phyloP scores from a whole-genome alignment of 2,329 filamentous ascomycete species.

The Fusarium circinatum region DNA sequence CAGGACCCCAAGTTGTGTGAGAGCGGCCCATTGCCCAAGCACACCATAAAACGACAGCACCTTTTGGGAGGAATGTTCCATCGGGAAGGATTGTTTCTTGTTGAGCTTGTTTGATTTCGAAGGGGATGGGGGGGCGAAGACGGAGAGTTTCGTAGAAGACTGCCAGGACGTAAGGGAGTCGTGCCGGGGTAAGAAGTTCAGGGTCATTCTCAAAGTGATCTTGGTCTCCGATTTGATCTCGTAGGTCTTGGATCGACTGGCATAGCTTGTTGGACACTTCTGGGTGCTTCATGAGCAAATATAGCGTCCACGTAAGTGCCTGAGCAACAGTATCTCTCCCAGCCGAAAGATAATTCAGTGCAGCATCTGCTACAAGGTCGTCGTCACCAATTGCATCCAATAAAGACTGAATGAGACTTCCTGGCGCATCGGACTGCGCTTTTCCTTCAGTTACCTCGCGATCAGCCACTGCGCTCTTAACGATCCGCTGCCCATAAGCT shows the following conservation, averaged over 20 bases:
- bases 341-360: conserved; percentile 73
- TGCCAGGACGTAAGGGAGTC: conserved; percentile 67
- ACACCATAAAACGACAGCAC: conserved; percentile 70
- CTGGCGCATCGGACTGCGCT: conserved; percentile 52
- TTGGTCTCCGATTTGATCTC: background rate
- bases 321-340: conserved; percentile 73
- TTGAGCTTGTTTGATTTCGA: conserved; percentile 71
- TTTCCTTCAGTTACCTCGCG: conserved; percentile 13
- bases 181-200: conserved; percentile 53
- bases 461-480: conserved; percentile 62
- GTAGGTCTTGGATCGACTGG: conserved; percentile 50
- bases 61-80: conserved; percentile 65
- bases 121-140: conserved; percentile 71
- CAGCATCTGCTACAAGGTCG: conserved; percentile 68
- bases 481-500: conserved; percentile 66
- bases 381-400: conserved; percentile 66
- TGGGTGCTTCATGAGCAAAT: conserved; percentile 66
- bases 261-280: conserved; percentile 54
- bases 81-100: conserved; percentile 65
- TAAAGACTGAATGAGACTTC: conserved; percentile 69
- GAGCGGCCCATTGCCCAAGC: conserved; percentile 73
- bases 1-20: conserved; percentile 63
- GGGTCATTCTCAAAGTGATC: background rate
- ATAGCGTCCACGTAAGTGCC: conserved; percentile 71
- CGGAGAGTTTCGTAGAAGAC: conserved; percentile 71